Evolutionary conservation across 2,329 filamentous ascomycete genomes (phyloP), one percentile per base, ranked within the genome.

Genomic region (Diplodia intermedia): DNA sequence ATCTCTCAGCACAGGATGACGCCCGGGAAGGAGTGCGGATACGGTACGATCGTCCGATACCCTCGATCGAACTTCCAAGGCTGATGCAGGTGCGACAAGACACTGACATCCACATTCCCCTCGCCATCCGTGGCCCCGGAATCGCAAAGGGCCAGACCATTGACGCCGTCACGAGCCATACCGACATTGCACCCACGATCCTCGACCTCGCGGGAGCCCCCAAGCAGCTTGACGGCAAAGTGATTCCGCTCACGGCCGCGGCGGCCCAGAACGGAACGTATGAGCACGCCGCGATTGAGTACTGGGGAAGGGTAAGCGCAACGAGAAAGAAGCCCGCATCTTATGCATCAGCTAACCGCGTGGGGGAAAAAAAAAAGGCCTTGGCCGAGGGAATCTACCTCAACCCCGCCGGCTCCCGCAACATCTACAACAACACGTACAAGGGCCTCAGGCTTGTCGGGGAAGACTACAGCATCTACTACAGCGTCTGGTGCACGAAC

Each of bases 401-500:
- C 52, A 56, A 57, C 53, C 57, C 57, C 11, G 57, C 18, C 18
- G 52, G 52, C 9, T 36, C 63, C 9, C n/a, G 63, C 2, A 56
- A 66, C n/a, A 50, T 49, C 15, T 66, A 57, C 53, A 83, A 83
- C 70, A 89, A 89, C 71, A 89, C 87, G 0, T 90, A 89, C 80
- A 89, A 90, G 76, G 83, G 82, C 0, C 71, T 89, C 23, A 82
- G 87, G n/a, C 76, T 90, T 6, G 79, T 87, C 4, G 79, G 83
- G 0, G 74, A 82, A 2, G 76, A 79, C 4, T 91, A 90, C 72
- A 86, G 85, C 72, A 74, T 91, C 5, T 87, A 88, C 69, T 91
- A 91, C 72, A 84, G 87, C 0, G 87, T 90, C 0, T 91, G 89
- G 89, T 91, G 90, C 73, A 89, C 79, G 15, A 87, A 88, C 63